Conservation (phyloP, 352 stramenopile species). For the Pythium utonaiense region DNA sequence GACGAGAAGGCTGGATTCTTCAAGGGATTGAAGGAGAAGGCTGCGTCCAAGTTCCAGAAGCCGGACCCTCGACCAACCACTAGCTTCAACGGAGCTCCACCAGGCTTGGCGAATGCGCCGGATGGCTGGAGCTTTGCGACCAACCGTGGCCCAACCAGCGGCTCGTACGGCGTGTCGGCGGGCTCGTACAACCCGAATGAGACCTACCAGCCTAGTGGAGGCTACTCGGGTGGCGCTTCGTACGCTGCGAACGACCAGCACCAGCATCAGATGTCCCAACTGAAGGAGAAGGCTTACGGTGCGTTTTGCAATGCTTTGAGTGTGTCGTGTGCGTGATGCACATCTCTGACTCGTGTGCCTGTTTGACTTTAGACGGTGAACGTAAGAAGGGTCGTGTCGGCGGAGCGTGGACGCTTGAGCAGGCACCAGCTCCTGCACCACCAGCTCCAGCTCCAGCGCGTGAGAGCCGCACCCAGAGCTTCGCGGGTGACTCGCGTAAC, state of each 20-base stretch:
- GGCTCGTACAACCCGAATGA: conserved; percentile 81
- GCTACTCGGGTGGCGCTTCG: conserved; percentile 44
- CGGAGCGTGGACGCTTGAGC: conserved; percentile 53
- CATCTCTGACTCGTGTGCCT: background rate
- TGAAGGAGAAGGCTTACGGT: conserved; percentile 81
- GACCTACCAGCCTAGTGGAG: conserved; percentile 62
- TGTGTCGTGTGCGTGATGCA: background rate
- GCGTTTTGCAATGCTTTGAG: conserved; percentile 4
- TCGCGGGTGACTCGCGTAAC: conserved; percentile 25
- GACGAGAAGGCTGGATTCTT: conserved; percentile 86
- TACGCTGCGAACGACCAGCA: conserved; percentile 49
- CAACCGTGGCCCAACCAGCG: conserved; percentile 76
- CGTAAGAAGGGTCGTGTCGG: conserved; percentile 82
- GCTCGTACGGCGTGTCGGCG: conserved; percentile 49
- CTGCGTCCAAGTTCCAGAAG: conserved; percentile 74
- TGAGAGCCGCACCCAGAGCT: conserved; percentile 49
- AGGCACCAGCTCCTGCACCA: conserved; percentile 15
- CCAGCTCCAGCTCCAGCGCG: conserved; percentile 21
- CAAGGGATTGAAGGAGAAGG: conserved; percentile 82
- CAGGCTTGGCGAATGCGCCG: conserved; percentile 62
- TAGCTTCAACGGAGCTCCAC: conserved; percentile 41
- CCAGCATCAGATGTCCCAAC: conserved; percentile 54
- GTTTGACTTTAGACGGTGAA: conserved; percentile 48
- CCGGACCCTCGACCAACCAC: conserved; percentile 57
- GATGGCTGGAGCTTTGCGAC: conserved; percentile 85